Evolutionary conservation across 2,329 filamentous ascomycete species (phyloP).

Genomic region (Botryosphaeria dothidea): DNA sequence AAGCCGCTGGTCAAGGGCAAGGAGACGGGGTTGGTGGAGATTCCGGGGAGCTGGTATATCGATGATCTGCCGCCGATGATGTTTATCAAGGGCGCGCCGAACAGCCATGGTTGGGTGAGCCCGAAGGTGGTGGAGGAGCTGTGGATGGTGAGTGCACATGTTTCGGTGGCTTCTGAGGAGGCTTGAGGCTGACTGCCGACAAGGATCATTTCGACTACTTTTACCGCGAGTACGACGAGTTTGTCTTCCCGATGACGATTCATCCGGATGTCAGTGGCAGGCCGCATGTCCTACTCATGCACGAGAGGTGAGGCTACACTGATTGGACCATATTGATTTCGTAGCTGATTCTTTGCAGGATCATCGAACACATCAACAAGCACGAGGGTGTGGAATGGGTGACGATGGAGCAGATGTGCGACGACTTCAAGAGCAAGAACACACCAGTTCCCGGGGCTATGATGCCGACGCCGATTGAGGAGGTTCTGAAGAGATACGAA

Average conservation of each 20-base stretch:
- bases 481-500: constrained; percentile 51
- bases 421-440: constrained; percentile 71
- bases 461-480: constrained; percentile 59
- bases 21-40: constrained; percentile 65
- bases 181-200: constrained; percentile 52
- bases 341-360: constrained; percentile 30
- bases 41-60: constrained; percentile 66
- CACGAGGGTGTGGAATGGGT: constrained; percentile 66
- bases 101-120: constrained; percentile 63
- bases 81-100: constrained; percentile 68
- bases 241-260: constrained; percentile 75
- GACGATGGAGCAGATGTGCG: constrained; percentile 70
- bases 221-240: constrained; percentile 75
- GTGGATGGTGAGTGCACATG: constrained; percentile 47
- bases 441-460: constrained; percentile 58
- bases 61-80: constrained; percentile 65
- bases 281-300: constrained; percentile 72
- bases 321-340: neutral
- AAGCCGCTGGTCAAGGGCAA: constrained; percentile 62
- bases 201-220: constrained; percentile 70
- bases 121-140: constrained; percentile 64
- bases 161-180: constrained; percentile 34
- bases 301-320: constrained; percentile 57
- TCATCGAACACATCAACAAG: constrained; percentile 70
- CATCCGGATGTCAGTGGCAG: constrained; percentile 67